Base-by-base conservation (phyloP, 768 basidiomycete genomes). In the Tricholomella constricta region DNA sequence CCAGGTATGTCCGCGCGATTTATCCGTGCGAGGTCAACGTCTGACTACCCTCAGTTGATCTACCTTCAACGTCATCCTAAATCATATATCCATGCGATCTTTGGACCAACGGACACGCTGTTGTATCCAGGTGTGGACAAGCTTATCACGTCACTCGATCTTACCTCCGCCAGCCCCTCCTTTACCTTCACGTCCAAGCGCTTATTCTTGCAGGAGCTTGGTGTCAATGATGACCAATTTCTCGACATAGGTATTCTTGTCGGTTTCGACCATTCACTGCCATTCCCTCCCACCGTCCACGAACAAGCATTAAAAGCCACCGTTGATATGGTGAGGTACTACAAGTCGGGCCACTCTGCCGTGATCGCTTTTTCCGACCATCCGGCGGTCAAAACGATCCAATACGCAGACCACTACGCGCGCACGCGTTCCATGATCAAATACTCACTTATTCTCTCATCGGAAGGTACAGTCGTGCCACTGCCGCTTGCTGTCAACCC, bases 51-150 rank as follows among this genome's bases (percentile, higher is more conserved):
- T 31, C 64, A 98, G 94, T 78, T 99, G 67, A 89, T 95, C 59
- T 98, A 98, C 76, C 85, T 99, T 32, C 88, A 94, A 70, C 86
- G 91, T 48, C 96, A 98, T 72, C 78, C 84, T 26, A 96, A 97
- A 69, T 82, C 88, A 4, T 99, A 98, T 71, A 90, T 96, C 58
- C 95, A 98, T 65, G 88, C 96, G 19, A 86, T 98, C 61, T 97
- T 85, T 69, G 94, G 91, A 5, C 85, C 96, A 15, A 89, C 88
- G 2, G 97, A 99, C 68, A 82, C 89, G 22, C 79, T 99, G 10
- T 78, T 98, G 35, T 98, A 94, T 68, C 91, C 94, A 14, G 78
- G 77, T 26, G 82, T 94, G 34, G 92, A 95, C 74, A 91, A 89
- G 65, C 78, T 98, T 65, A 95, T 99, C 68, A 92, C 89, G 43